Evolutionary conservation across 140 eudicot genomes (phyloP), one percentile per base, ranked within the genome.

Genomic region (Anethum foeniculum): DNA sequence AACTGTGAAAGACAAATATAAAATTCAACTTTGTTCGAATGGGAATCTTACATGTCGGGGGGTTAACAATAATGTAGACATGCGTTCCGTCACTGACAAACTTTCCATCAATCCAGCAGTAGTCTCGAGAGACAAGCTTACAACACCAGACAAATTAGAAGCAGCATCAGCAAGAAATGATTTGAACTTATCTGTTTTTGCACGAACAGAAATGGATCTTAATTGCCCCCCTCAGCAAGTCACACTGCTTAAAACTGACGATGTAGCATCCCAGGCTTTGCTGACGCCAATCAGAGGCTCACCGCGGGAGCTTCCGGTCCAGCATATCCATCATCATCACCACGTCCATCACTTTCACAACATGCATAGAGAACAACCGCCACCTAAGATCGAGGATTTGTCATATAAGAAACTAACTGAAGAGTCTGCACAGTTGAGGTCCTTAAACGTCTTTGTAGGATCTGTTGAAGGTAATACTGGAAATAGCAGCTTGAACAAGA

Each of bases 1-100:
- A 71, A 85, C 56, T 81, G 84, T 86, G 75, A 90, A 84, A 80
- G 71, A 87, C 68, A 90, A 89, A 48, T 81, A 86, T 67, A 85
- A 78, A 16, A 68, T 68, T 16, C 74, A 3, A 68, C n/a, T 28
- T 68, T 32, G 74, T 68, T 32, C n/a, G 51, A 82, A 80, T 58
- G 90, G 84, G 34, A 85, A 85, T 72, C 64, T 83, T 79, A 78
- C 86, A n/a, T 80, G 82, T 81, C 94, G 48, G 56, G 88, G 86
- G 83, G 80, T 85, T 79, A 71, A 87, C 72, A 77, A 88, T 43
- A 78, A 71, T 77, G 83, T 82, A 28, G 80, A 83, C 76, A 83
- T 80, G 80, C 85, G 84, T 65, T 88, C 87, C 62, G 36, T 83
- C 12, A 86, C 89, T 19, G 68, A 81, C 41, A 85, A 84, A 76